Percentiles rank a stretch among this genome's conserved stretches.
These are phyloP conservation scores for Pachyrhizus erosus DNA, from an alignment of 306 rosid genomes.

Conservation along the genomic window DNA sequence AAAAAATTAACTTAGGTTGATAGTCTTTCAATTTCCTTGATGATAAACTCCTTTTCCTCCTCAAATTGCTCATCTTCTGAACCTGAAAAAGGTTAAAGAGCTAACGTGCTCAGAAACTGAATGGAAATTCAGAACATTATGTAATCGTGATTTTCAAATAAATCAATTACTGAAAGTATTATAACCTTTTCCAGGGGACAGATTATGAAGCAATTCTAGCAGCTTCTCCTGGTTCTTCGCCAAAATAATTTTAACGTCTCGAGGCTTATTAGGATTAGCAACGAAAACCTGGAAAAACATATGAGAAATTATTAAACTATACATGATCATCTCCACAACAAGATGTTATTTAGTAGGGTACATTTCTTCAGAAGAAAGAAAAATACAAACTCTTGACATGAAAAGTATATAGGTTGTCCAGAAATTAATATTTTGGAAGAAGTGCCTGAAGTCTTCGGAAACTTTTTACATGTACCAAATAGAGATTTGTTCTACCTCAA, in stretches of 20 bases:
- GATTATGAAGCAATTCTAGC: conserved; percentile 75
- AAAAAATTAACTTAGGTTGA: conserved; percentile 41
- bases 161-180: conserved; percentile 21
- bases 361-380: background rate
- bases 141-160: conserved; percentile 19
- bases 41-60: conserved; percentile 91
- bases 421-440: background rate
- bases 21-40: conserved; percentile 72
- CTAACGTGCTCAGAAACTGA: conserved; percentile 5
- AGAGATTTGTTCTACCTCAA: conserved; percentile 5
- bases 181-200: conserved; percentile 85
- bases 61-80: conserved; percentile 97
- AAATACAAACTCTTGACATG: background rate
- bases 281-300: conserved; percentile 75
- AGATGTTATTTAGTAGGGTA: background rate
- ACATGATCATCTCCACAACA: conserved; percentile 9
- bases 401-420: background rate
- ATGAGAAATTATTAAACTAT: background rate
- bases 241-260: conserved; percentile 78
- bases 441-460: conserved; percentile 5
- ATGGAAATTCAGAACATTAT: conserved; percentile 7
- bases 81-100: conserved; percentile 56
- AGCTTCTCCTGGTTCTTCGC: conserved; percentile 80
- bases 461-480: background rate
- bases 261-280: conserved; percentile 91